Percentiles rank a stretch among this genome's conserved stretches.
Conservation (phyloP, 345 rosid genomes). For the Moringa oleifera region DNA sequence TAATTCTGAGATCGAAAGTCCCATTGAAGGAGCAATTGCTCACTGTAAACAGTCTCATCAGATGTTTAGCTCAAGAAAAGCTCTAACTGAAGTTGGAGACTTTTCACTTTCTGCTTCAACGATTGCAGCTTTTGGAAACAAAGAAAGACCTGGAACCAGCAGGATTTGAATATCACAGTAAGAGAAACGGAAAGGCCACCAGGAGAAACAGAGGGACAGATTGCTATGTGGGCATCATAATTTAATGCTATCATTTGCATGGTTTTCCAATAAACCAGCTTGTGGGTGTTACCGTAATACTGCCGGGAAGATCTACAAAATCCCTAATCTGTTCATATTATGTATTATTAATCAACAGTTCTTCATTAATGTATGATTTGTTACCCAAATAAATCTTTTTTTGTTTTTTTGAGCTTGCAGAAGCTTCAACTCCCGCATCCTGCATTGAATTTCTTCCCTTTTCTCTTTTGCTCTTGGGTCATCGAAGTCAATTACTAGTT, state of each 20-base stretch:
- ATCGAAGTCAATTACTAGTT: background rate
- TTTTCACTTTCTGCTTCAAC: slow-evolving; percentile 36
- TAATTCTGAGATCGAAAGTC: slow-evolving; percentile 52
- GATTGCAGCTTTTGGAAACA: slow-evolving; percentile 33
- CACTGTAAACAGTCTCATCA: slow-evolving; percentile 75
- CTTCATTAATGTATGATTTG: slow-evolving; percentile 1
- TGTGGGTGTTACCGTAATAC: no score
- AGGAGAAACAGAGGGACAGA: slow-evolving; percentile 8
- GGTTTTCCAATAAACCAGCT: no score
- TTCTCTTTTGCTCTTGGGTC: no score
- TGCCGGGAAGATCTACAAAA: no score
- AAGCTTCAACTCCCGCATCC: no score
- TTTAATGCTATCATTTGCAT: slow-evolving; percentile 8
- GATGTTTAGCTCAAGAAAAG: slow-evolving; percentile 28
- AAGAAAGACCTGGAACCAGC: slow-evolving; percentile 31
- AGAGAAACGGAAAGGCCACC: slow-evolving; percentile 1
- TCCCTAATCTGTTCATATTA: slow-evolving; percentile 10
- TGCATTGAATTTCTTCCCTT: no score
- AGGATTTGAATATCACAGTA: slow-evolving; percentile 15
- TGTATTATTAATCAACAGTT: background rate
- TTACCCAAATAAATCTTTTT: slow-evolving; percentile 1
- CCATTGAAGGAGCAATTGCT: slow-evolving; percentile 88
- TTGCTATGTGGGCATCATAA: background rate
- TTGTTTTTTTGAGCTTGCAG: slow-evolving; percentile 10
- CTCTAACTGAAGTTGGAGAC: slow-evolving; percentile 31